These are phyloP conservation scores for Salmacisia buchloeana DNA, from an alignment of 1,284 basidiomycete species.

Conservation along the genomic window DNA sequence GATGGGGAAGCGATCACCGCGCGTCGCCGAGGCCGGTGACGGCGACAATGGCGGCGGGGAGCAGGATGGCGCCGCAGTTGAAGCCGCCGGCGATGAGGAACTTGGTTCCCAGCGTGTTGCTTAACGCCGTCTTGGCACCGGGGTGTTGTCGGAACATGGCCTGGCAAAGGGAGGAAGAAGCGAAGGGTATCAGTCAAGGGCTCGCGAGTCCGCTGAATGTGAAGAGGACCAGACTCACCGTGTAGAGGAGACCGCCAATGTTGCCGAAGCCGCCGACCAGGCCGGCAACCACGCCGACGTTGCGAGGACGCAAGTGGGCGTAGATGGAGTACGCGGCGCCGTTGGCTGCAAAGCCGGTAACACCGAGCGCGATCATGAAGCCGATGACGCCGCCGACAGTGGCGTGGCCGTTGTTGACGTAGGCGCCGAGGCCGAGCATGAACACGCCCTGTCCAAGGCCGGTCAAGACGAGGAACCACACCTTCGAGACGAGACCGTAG, in stretches of 20 bases:
- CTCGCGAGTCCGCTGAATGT: no score
- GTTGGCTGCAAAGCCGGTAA: slow-evolving; percentile 40
- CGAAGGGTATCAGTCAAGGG: no score
- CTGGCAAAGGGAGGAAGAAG: no score
- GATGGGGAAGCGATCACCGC: neutral
- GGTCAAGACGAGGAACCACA: slow-evolving; percentile 56
- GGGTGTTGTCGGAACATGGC: slow-evolving; percentile 33
- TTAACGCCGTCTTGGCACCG: slow-evolving; percentile 15
- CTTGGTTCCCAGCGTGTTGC: slow-evolving; percentile 33
- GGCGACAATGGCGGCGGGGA: neutral
- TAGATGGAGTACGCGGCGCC: slow-evolving; percentile 38
- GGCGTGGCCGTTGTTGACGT: slow-evolving; percentile 52
- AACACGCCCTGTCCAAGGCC: slow-evolving; percentile 57
- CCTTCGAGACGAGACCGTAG: slow-evolving; percentile 58
- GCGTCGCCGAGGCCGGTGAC: slow-evolving; percentile 1
- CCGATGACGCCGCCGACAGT: slow-evolving; percentile 32
- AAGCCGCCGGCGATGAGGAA: slow-evolving; percentile 42
- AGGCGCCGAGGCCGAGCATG: slow-evolving; percentile 56
- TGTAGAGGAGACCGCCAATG: slow-evolving; percentile 36
- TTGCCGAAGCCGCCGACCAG: slow-evolving; percentile 39
- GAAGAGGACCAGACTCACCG: no score
- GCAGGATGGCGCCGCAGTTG: slow-evolving; percentile 29
- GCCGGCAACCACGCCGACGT: slow-evolving; percentile 23
- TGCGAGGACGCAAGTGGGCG: slow-evolving; percentile 31
- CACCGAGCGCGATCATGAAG: slow-evolving; percentile 39